phyloP scores from a whole-genome alignment of 805 yeast genomes.

The Candida patagonica region DNA sequence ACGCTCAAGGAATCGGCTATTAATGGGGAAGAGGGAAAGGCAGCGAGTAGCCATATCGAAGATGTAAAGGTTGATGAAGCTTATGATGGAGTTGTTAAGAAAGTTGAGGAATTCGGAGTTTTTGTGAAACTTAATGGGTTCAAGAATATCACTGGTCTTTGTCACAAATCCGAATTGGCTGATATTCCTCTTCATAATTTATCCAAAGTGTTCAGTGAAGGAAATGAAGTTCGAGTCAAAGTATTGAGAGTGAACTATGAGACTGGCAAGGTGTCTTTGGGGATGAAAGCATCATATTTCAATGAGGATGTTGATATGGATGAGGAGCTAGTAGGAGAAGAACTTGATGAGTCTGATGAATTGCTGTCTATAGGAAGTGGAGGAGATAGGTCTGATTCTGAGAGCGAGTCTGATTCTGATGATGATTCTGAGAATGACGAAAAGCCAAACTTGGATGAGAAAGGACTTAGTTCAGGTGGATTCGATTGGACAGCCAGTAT shows the following conservation, averaged over 20 bases:
- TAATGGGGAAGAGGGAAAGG: slow-evolving; percentile 49
- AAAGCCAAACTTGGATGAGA: slow-evolving; percentile 18
- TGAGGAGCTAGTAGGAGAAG: slow-evolving; percentile 22
- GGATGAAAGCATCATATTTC: slow-evolving; percentile 93
- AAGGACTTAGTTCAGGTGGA: slow-evolving; percentile 64
- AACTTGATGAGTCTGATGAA: slow-evolving; percentile 2
- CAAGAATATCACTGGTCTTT: slow-evolving; percentile 68
- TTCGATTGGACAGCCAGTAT: slow-evolving; percentile 95
- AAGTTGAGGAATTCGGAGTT: slow-evolving; percentile 82
- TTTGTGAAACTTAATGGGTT: slow-evolving; percentile 67
- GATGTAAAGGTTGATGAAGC: slow-evolving; percentile 64
- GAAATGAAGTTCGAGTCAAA: slow-evolving; percentile 85
- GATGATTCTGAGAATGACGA: slow-evolving; percentile 21
- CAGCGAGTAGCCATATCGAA: slow-evolving; percentile 24
- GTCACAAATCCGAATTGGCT: slow-evolving; percentile 78
- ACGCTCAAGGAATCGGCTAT: slow-evolving; percentile 77
- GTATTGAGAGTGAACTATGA: slow-evolving; percentile 51
- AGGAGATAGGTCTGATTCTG: slow-evolving; percentile 28
- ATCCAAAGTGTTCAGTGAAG: slow-evolving; percentile 64
- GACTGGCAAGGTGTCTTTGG: slow-evolving; percentile 73
- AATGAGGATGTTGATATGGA: slow-evolving; percentile 25
- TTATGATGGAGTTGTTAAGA: slow-evolving; percentile 68
- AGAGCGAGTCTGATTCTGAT: slow-evolving; percentile 25
- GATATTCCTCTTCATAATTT: slow-evolving; percentile 48
- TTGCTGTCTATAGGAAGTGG: slow-evolving; percentile 25